phyloP scores from a whole-genome alignment of 2,329 filamentous ascomycete genomes.

The Colletotrichum musicola region DNA sequence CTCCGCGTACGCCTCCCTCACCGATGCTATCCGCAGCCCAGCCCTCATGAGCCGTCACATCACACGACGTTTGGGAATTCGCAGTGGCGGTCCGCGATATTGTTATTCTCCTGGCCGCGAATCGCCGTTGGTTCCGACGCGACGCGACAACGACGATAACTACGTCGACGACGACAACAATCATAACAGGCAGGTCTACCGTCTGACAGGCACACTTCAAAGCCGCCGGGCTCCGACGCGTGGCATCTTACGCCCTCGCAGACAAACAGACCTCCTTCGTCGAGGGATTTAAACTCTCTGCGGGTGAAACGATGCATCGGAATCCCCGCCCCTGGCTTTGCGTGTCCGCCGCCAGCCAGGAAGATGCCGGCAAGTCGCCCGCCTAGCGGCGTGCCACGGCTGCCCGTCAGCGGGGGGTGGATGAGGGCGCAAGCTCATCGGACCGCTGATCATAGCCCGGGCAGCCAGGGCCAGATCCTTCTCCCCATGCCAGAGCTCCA shows the following conservation, averaged over 20 bases:
- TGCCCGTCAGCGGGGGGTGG: slow-evolving; percentile 16
- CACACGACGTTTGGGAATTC: not conserved
- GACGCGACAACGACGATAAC: not conserved
- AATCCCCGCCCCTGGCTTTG: slow-evolving; percentile 36
- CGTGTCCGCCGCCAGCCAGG: slow-evolving; percentile 27
- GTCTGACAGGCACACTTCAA: not conserved
- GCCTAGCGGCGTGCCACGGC: slow-evolving; percentile 21
- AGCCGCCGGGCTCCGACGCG: slow-evolving; percentile 13
- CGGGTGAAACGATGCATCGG: slow-evolving; percentile 38
- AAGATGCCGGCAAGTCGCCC: slow-evolving; percentile 31
- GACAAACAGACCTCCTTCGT: slow-evolving; percentile 6
- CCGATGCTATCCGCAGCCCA: not conserved
- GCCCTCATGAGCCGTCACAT: not conserved
- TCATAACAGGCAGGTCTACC: not conserved
- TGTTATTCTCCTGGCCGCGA: not conserved
- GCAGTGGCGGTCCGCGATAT: not conserved
- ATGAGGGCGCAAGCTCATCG: slow-evolving; percentile 24
- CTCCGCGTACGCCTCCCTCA: not conserved
- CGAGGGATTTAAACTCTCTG: slow-evolving; percentile 34
- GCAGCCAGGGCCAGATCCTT: slow-evolving; percentile 14
- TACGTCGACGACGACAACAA: not conserved
- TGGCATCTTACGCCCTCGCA: slow-evolving; percentile 12
- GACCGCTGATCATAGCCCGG: slow-evolving; percentile 17
- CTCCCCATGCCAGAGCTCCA: not conserved
- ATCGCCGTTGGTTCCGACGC: not conserved